Conservation (phyloP, 257 asterid genomes). For the Ballota nigra region DNA sequence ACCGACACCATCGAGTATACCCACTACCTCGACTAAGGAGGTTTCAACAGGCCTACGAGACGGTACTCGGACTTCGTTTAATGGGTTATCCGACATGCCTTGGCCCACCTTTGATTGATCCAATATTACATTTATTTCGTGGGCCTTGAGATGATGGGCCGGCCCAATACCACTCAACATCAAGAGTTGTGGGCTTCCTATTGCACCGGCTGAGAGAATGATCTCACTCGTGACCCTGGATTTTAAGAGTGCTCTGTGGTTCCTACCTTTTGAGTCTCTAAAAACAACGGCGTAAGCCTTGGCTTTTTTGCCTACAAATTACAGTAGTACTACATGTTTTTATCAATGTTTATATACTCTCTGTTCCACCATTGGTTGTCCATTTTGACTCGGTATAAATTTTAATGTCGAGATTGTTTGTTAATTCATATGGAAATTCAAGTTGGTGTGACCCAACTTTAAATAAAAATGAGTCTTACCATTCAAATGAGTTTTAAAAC, state of each 20-base stretch:
- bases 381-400: too few relatives aligned
- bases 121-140: constrained; percentile 16
- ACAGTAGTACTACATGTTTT: too few relatives aligned
- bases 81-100: constrained; percentile 81
- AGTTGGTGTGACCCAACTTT: too few relatives aligned
- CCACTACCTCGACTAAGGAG: constrained; percentile 60
- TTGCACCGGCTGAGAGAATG: constrained; percentile 69
- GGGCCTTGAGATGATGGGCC: too few relatives aligned
- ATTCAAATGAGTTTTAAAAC: too few relatives aligned
- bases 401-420: too few relatives aligned
- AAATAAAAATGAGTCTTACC: too few relatives aligned
- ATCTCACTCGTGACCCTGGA: constrained; percentile 43
- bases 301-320: constrained; percentile 41
- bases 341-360: too few relatives aligned
- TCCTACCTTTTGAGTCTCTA: constrained; percentile 43
- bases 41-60: constrained; percentile 45
- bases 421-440: too few relatives aligned
- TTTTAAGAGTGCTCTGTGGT: constrained; percentile 51
- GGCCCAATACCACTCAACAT: constrained; percentile 82
- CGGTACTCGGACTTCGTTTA: constrained; percentile 53
- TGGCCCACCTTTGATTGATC: constrained; percentile 69
- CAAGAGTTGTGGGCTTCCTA: constrained; percentile 82
- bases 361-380: too few relatives aligned
- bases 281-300: constrained; percentile 57
- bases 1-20: constrained; percentile 45